A percentile compares a stretch with the other conserved stretches of the same genome.
Conservation (phyloP, 2,329 filamentous ascomycete species). For the Dactylonectria estremocensis region DNA sequence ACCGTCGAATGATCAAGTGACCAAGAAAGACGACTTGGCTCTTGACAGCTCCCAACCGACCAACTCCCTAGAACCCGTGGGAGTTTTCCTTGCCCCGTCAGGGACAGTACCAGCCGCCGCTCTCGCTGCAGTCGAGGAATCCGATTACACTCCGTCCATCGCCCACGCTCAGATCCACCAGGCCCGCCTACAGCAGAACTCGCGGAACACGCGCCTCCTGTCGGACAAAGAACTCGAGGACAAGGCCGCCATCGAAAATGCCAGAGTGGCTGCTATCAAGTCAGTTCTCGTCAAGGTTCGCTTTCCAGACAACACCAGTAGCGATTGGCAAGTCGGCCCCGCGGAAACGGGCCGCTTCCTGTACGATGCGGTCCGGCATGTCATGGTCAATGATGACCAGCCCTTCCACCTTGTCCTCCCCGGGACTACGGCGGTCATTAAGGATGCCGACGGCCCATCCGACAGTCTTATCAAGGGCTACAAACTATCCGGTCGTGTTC, state of each 20-base stretch:
- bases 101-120: conserved; percentile 84
- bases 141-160: conserved; percentile 83
- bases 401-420: conserved; percentile 81
- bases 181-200: conserved; percentile 71
- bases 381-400: conserved; percentile 76
- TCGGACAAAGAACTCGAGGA: conserved; percentile 87
- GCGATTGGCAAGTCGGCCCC: conserved; percentile 79
- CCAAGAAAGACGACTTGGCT: conserved; percentile 38
- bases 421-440: conserved; percentile 65
- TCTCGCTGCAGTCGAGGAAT: conserved; percentile 75
- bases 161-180: conserved; percentile 84
- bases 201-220: conserved; percentile 82
- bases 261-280: conserved; percentile 76
- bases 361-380: conserved; percentile 80
- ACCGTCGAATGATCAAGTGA: conserved; percentile 38
- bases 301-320: conserved; percentile 88
- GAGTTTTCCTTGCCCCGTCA: conserved; percentile 84
- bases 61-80: conserved; percentile 68
- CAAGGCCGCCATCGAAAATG: conserved; percentile 75
- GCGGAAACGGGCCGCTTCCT: conserved; percentile 79
- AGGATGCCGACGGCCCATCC: conserved; percentile 61
- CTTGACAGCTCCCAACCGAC: conserved; percentile 37
- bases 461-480: conserved; percentile 80
- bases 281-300: conserved; percentile 84
- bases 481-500: conserved; percentile 77